phyloP scores from a whole-genome alignment of 202 grass and related monocot genomes.

The Carex arenaria region DNA sequence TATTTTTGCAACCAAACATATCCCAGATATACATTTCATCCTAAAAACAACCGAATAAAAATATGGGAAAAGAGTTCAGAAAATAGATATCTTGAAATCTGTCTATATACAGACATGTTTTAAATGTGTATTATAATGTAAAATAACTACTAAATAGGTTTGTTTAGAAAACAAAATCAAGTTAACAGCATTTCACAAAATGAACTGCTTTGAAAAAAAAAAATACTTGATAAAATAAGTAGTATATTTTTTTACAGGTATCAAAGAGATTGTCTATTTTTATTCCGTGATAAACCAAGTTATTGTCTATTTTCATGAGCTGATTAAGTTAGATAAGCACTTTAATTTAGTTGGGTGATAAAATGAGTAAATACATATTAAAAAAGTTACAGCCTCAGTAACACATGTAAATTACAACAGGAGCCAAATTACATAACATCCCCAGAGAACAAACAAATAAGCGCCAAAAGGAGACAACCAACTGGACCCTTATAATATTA shows the following conservation, averaged over 20 bases:
- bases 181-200: not conserved
- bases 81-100: not conserved
- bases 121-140: not conserved
- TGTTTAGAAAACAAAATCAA: not conserved
- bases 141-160: not conserved
- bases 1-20: not conserved
- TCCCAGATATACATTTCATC: not conserved
- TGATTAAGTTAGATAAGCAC: too few relatives aligned
- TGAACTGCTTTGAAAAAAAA: not conserved
- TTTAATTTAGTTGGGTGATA: not conserved
- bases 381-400: not conserved
- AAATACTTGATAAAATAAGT: not conserved
- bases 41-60: not conserved
- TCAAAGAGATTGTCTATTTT: too few relatives aligned
- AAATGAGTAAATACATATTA: not conserved
- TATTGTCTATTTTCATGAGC: too few relatives aligned
- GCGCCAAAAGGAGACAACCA: not conserved
- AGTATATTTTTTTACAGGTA: not conserved
- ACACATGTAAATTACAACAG: not conserved
- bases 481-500: not conserved
- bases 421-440: not conserved
- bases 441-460: not conserved
- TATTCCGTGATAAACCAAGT: too few relatives aligned
- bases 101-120: not conserved
- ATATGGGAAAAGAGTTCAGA: not conserved